Base-by-base conservation (phyloP, 2,329 filamentous ascomycete genomes). In the Dryadomyces sulphureus region DNA sequence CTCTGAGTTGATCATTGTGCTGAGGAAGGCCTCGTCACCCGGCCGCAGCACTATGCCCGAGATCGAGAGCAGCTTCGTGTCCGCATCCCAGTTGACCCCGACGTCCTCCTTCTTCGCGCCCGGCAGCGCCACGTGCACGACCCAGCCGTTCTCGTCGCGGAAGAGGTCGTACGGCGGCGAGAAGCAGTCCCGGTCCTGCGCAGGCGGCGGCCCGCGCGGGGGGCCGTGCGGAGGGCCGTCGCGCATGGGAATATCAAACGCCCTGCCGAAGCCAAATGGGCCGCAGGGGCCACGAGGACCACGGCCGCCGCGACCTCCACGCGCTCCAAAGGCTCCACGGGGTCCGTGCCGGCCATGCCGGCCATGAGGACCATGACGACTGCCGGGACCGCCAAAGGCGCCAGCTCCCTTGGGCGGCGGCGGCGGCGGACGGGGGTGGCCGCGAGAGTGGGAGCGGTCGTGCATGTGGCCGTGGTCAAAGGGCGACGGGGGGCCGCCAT, bases 111-210 rank as follows among this genome's bases (percentile, higher is more conserved):
- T 89, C 64, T 80, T 80, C 2, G 81, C 84, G 22, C 86, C 86
- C 0, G 87, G 84, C 0, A 93, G 70, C 1, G 84, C 80, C 55
- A 50, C 66, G 60, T 92, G 84, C 8, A 92, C 64, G 38, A 87
- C 66, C 59, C 79, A 88, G 14, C 75, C 63, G 27, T 65, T 62
- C 32, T 75, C 62, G 5, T 41, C 47, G 22, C 36, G 21, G 67
- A 90, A 92, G 52, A 89, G 65, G 59, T 93, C 86, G 46, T 80
- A 67, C n/a, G 81, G 77, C 1, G 82, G 81, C 5, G 62, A 60
- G 60, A 84, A 82, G 48, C 66, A 59, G 45, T 65, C 62, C 35
- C 56, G 56, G 19, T 55, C 54, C 27, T 32, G 27, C 27, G 11
- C 27, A 32, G 27, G 11, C 27, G 27, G 27, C 9, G 27, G 27